phyloP scores from a whole-genome alignment of 2,329 filamentous ascomycete species.

The Apiospora hydei region DNA sequence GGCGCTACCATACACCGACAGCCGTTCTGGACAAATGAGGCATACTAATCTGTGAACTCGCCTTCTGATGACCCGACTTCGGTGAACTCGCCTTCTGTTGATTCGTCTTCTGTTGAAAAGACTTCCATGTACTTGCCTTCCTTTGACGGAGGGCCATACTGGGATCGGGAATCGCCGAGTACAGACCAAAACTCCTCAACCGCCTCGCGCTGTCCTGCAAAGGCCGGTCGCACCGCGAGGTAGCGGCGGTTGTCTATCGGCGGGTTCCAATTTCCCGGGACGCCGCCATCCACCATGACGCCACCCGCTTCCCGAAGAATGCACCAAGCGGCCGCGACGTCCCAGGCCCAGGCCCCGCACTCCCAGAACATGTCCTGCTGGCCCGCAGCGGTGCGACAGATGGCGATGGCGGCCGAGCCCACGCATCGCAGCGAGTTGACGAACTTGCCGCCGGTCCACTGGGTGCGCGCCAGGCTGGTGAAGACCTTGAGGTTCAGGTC shows the following conservation, averaged over 20 bases:
- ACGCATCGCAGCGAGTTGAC: constrained; percentile 2
- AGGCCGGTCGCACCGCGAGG: neutral
- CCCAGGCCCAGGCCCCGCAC: constrained; percentile 1
- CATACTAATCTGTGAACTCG: neutral
- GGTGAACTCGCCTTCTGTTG: no score
- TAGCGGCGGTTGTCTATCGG: neutral
- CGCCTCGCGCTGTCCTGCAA: neutral
- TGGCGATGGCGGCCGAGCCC: neutral
- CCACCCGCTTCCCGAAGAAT: neutral
- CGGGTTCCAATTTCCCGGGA: neutral
- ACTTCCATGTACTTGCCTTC: no score
- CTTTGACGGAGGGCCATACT: neutral
- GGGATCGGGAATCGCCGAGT: neutral
- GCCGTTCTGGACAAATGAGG: neutral
- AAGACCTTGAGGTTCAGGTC: neutral
- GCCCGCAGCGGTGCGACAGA: neutral
- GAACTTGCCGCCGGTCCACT: neutral
- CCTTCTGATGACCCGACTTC: no score
- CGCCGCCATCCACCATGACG: neutral
- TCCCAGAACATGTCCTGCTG: constrained; percentile 16
- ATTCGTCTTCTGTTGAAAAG: no score
- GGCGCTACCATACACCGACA: neutral
- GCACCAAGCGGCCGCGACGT: constrained; percentile 1
- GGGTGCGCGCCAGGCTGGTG: constrained; percentile 1
- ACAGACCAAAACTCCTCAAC: neutral